Evolutionary conservation across 495 filamentous ascomycete genomes (phyloP).

Genomic region (Neurospora sp.): DNA sequence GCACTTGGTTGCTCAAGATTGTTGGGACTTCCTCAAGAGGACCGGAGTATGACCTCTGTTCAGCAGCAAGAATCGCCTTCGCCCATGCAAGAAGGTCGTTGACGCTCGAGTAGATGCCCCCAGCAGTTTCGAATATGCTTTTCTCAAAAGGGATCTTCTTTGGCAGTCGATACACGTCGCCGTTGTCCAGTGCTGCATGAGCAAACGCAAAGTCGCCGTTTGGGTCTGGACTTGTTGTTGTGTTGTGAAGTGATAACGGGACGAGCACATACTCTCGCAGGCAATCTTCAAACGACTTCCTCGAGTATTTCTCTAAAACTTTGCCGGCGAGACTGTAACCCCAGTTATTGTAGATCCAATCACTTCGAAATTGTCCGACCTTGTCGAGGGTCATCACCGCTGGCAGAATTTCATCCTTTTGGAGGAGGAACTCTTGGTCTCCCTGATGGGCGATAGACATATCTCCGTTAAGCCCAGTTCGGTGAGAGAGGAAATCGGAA

Average conservation of each 20-base stretch:
- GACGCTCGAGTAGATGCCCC: conserved; percentile 7
- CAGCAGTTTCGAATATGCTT: conserved; percentile 10
- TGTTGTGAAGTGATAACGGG: neutral
- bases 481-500: conserved; percentile 5
- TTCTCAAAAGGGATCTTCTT: conserved; percentile 6
- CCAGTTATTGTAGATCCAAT: conserved; percentile 19
- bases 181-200: conserved; percentile 1
- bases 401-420: neutral
- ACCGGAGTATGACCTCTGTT: neutral
- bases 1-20: conserved; percentile 5
- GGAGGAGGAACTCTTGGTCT: neutral
- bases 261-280: conserved; percentile 4
- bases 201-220: conserved; percentile 2
- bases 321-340: conserved; percentile 15
- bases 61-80: neutral
- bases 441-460: neutral
- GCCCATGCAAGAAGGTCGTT: conserved; percentile 6
- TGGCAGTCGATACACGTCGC: neutral
- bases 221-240: neutral
- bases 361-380: neutral
- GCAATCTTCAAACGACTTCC: conserved; percentile 3
- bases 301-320: conserved; percentile 14
- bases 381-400: neutral
- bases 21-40: neutral
- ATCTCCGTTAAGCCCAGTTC: conserved; percentile 2